Conservation (phyloP, 768 basidiomycete genomes). For the Suillus paluster region DNA sequence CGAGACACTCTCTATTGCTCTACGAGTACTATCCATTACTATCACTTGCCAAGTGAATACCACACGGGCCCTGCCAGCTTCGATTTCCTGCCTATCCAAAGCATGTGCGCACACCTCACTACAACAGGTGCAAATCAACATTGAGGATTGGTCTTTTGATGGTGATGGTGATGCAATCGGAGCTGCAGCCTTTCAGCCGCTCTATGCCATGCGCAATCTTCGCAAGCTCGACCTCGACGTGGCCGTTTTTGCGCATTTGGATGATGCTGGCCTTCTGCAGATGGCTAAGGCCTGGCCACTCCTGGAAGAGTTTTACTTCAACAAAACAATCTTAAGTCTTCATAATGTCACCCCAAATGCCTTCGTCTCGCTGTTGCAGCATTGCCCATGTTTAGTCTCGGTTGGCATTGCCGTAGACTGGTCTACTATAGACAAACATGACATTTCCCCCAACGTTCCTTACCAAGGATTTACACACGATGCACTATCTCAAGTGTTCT, state of each 20-base stretch:
- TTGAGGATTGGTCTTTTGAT: neutral
- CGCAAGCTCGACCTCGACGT: neutral
- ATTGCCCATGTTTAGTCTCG: neutral
- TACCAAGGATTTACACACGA: neutral
- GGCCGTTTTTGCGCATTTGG: too few species aligned
- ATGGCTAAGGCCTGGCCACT: too few species aligned
- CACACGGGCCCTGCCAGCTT: neutral
- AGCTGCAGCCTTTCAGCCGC: neutral
- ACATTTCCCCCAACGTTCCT: neutral
- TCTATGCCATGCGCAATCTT: neutral
- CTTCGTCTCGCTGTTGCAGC: neutral
- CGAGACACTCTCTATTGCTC: neutral
- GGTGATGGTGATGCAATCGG: neutral
- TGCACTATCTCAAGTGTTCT: neutral
- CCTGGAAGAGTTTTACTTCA: neutral
- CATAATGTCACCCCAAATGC: neutral
- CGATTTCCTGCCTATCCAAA: neutral
- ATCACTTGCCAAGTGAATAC: neutral
- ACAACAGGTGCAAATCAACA: neutral
- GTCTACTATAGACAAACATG: neutral
- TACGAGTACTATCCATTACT: neutral
- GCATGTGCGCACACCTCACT: neutral
- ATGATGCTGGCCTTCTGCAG: too few species aligned
- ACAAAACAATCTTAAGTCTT: neutral
- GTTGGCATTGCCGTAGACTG: neutral